Evolutionary conservation across 345 rosid species (phyloP), one percentile per base, ranked within the genome.

Genomic region (Arabidopsis suecica): DNA sequence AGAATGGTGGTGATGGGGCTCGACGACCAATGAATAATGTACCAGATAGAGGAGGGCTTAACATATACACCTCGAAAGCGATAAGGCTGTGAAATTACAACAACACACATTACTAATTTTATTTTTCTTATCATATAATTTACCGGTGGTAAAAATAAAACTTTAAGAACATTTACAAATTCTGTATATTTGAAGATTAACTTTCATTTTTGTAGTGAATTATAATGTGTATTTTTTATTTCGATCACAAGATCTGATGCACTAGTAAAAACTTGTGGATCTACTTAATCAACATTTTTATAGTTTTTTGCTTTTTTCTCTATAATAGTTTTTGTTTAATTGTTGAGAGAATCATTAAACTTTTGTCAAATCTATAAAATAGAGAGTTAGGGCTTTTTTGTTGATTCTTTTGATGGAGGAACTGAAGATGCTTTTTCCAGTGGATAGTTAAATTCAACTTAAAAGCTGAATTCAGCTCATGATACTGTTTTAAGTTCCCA

Each of bases 1-100:
- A 64, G n/a, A 82, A 74, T 42, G 79, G 85, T 74, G 73, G 87
- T 77, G 91, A 86, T 69, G 78, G 74, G 85, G 91, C 90, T 74
- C 85, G 73, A 79, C 56, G 56, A 69, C 70, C 92, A 28, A 84
- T 80, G 86, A 78, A 69, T 44, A 66, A 69, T 57, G 65, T 69
- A 69, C 55, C 61, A 54, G 73, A 68, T 54, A 68, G 32, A 28
- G 32, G 25, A 23, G 25, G 25, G 25, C 25, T 20, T 58, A 37
- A 9, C 79, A 67, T 49, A 72, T 51, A 72, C 70, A 76, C 72
- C 83, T 81, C 80, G 61, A 65, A 83, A 65, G 84, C 68, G 83
- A 86, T 74, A 82, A 81, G 82, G 79, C 64, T 69, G 41, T 60
- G 61, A 25, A 40, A 25, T 53, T 3, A 10, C 7, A 41, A 10